Conservation (phyloP, 148 eudicot species). For the Rhododendron henanense region DNA sequence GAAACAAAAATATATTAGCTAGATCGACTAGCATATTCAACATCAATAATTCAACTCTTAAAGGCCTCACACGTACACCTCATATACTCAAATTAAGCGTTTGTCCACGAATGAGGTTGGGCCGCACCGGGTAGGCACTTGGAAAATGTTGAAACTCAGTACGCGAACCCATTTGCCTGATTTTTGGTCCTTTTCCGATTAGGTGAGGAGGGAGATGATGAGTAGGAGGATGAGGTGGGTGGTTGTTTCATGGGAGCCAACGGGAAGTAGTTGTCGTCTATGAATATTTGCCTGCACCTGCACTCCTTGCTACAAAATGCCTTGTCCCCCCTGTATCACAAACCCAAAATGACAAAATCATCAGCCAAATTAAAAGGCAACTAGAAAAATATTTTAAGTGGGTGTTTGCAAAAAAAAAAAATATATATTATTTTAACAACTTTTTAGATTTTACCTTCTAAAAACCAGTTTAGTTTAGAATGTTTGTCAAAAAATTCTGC, state of each 20-base stretch:
- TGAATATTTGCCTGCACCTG: constrained; percentile 38
- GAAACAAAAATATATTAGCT: background rate
- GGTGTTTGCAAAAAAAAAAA: too few species aligned
- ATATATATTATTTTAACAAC: too few species aligned
- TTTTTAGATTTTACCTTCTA: too few species aligned
- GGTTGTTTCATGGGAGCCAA: constrained; percentile 19
- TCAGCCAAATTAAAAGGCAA: background rate
- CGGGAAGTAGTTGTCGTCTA: constrained; percentile 31
- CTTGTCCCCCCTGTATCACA: constrained; percentile 38
- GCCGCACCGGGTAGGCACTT: background rate
- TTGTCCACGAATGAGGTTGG: too few species aligned
- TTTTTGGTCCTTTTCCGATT: constrained; percentile 8
- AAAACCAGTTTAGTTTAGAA: too few species aligned
- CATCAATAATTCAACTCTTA: background rate
- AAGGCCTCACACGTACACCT: too few species aligned
- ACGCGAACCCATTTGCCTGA: constrained; percentile 13
- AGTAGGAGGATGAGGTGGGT: background rate
- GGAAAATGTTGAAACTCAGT: background rate
- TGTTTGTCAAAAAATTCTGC: too few species aligned
- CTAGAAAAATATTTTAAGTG: background rate
- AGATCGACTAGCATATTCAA: background rate
- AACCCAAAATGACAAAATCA: background rate
- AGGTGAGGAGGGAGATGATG: constrained; percentile 14
- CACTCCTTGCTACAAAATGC: constrained; percentile 48
- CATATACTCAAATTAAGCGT: too few species aligned